Conservation (phyloP, 2,329 filamentous ascomycete genomes). For the Saccharata proteae region DNA sequence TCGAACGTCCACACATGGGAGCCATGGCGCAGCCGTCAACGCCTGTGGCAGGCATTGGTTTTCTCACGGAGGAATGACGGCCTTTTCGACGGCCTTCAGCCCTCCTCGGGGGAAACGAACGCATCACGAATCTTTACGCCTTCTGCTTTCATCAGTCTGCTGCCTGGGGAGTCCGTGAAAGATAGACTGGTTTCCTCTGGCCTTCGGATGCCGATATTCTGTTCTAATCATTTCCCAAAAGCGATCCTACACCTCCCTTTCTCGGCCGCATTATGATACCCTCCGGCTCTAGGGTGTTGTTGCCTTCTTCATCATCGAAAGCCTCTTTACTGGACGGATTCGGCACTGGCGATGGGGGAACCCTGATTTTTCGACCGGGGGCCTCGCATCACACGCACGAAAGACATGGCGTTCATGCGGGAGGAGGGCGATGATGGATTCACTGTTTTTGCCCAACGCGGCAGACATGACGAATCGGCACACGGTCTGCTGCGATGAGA, state of each 20-base stretch:
- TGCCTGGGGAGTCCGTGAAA: slow-evolving; percentile 23
- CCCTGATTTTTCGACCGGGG: background rate
- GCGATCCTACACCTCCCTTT: slow-evolving; percentile 21
- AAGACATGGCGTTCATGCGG: background rate
- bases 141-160: slow-evolving; percentile 24
- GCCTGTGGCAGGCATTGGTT: slow-evolving; percentile 6
- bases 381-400: background rate
- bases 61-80: slow-evolving; percentile 1
- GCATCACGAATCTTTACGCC: slow-evolving; percentile 28
- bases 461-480: too few species aligned
- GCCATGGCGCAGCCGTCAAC: slow-evolving; percentile 19
- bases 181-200: slow-evolving; percentile 29
- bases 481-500: too few species aligned
- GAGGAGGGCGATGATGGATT: too few species aligned
- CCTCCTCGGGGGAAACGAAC: slow-evolving; percentile 19
- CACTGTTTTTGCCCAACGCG: too few species aligned
- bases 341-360: background rate
- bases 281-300: background rate
- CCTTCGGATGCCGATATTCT: slow-evolving; percentile 22
- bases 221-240: slow-evolving; percentile 22
- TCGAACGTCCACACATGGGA: slow-evolving; percentile 8
- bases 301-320: background rate
- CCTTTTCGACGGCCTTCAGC: slow-evolving; percentile 12
- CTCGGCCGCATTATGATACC: slow-evolving; percentile 5
- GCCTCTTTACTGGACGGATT: background rate